Base-by-base conservation (phyloP, 164 flowering plant genomes). In the Annona squamosa region DNA sequence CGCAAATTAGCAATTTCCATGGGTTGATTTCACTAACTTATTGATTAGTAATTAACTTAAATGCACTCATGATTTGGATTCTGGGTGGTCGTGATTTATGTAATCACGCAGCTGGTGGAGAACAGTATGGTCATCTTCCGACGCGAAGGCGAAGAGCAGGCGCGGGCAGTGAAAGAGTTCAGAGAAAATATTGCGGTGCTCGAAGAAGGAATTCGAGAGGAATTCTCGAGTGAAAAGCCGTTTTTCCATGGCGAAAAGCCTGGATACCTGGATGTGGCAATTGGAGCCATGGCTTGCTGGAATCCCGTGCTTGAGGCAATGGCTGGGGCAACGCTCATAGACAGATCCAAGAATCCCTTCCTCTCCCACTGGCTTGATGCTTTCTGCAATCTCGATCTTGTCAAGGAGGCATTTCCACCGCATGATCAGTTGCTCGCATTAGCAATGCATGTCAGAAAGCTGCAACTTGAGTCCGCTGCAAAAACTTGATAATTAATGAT, bases 71-170 rank as follows among this genome's bases (percentile, higher is more conserved):
- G 37, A 26, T 26, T 26, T 26, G 37, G 37, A 26, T 26, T 26
- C 1, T 26, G 37, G 37, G 37, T 26, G 37, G 37, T 52, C 13
- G 13, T 52, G 9, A 52, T 52, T 16, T 16, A 10, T 52, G 59
- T 52, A 10, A 52, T 52, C 3, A 52, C 13, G 59, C 59, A 52
- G 59, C 59, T 52, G 9, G 59, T 52, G 59, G 59, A 52, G 13
- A 52, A 52, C 59, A 9, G 59, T 7, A 10, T 10, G 9, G 59
- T 52, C 13, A 52, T 52, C 13, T 52, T 10, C 13, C 9, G 13
- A 52, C 13, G 59, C 59, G 62, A 70, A 3, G 72, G 72, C 3
- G 72, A 70, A 48, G 63, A 48, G 26, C 61, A 70, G 18, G 63
- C 18, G 62, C 47, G 48, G 26, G 72, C 72, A 42, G 19, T 48